Evolutionary conservation across 2,329 filamentous ascomycete species (phyloP), one percentile per base, ranked within the genome.

Genomic region (Aphanocladium album): DNA sequence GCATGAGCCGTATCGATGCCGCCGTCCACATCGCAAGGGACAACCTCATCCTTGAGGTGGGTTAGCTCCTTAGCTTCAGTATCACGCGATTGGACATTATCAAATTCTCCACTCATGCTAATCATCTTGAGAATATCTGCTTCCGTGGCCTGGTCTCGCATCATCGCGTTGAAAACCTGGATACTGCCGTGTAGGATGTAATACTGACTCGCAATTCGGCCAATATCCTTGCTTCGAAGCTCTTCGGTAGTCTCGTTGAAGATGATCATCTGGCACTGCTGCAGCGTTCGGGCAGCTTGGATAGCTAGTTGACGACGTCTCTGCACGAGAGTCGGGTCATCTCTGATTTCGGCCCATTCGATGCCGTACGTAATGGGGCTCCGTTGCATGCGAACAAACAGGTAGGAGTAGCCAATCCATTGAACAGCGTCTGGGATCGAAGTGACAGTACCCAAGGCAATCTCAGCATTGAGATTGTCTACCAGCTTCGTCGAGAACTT

Each of bases 251-350:
- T 85, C 70, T 98, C 95, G 66, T 99, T 97, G 79, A 93, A 99
- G 60, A 99, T 95, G 69, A 99, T 95, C 96, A 99, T 99, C 75
- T 99, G 95, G 67, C 91, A 96, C 70, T 93, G 84, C 70, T 97
- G 93, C 47, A 99, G 78, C 5, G 91, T 90, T 47, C 88, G 83
- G 0, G 95, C 95, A 25, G 95, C 95, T 67, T 96, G 88, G 49
- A 96, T 92, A 58, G 95, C 89, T 57, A 99, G 80, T 65, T 95
- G 88, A 3, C 93, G 86, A 56, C 95, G 86, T 66, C 93, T 83
- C 69, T 95, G 89, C 2, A 97, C 91, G 27, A 99, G 82, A 62
- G 87, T 88, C 0, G 92, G 93, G 68, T 99, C 95, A 66, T 98
- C 90, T 35, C 87, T 82, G 58, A 91, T 89, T 73, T 99, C 95